Evolutionary conservation across 352 stramenopile genomes (phyloP), one percentile per base, ranked within the genome.

Genomic region (Pythium biforme): DNA sequence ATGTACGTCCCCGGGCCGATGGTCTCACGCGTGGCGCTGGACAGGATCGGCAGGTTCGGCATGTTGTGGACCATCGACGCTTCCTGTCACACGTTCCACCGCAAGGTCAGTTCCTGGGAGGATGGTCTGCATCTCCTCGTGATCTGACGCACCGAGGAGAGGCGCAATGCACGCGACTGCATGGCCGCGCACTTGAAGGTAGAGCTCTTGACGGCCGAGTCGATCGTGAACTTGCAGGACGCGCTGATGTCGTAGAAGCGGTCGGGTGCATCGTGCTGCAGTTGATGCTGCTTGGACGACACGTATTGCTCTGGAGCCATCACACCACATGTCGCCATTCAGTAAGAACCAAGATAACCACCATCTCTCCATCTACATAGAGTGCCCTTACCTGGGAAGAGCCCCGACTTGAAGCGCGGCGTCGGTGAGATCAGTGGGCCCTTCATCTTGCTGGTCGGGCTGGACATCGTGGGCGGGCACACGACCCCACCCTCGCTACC

Each of bases 211-310:
- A 91, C 77, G 0, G 81, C 64, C 43, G 76, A 76, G 22, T 85
- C 73, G 31, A 91, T 69, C 31, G 79, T 86, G 68, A 84, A 86
- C 68, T 90, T 84, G 70, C 74, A 88, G 0, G 77, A 87, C 25
- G 79, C 65, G 52, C 77, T 91, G 49, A 89, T 79, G 62, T 89
- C 79, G 68, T 91, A 91, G 62, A 89, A 91, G 11, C 79, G 79
- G 27, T 89, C 79, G 10, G 77, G 79, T 4, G 71, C 64, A 55
- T 88, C 78, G 25, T 81, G 75, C 52, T 77, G 69, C 9, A 79
- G 64, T 15, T 73, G 69, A 37, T 88, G 71, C 62, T 89, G 74
- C 59, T 88, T 90, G 9, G 77, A 87, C 9, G 77, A 88, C 19
- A 81, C 77, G 48, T 88, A 89, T 33, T 76, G 77, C 66, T 91